These are phyloP conservation scores for Candida loeiensis DNA, from an alignment of 805 yeast genomes.

Conservation along the genomic window DNA sequence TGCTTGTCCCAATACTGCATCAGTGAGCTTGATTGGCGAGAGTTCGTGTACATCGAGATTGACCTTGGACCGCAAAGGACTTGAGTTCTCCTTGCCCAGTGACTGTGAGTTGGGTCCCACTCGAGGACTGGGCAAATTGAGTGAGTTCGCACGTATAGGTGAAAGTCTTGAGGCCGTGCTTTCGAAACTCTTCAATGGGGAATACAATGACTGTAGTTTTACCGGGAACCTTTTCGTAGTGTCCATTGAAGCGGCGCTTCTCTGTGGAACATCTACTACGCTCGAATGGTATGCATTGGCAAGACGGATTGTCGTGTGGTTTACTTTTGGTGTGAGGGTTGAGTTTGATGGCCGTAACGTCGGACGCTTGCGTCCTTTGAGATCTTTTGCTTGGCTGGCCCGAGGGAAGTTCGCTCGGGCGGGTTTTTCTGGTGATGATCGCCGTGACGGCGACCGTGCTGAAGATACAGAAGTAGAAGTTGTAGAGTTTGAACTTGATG, in stretches of 20 bases:
- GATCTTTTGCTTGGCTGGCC: background rate
- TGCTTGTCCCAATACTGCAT: background rate
- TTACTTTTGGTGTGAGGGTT: conserved; percentile 1
- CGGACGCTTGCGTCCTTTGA: background rate
- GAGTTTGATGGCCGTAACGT: background rate
- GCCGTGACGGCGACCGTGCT: conserved; percentile 1
- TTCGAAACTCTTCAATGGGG: conserved; percentile 2
- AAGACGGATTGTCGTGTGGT: conserved; percentile 10
- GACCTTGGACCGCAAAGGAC: background rate
- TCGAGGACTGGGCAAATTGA: background rate
- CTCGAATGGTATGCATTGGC: conserved; percentile 7
- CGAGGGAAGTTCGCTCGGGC: background rate
- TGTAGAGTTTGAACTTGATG: background rate
- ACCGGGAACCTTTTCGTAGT: background rate
- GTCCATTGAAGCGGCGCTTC: background rate
- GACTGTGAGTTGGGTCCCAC: background rate
- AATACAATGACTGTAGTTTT: conserved; percentile 5
- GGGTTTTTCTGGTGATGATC: background rate
- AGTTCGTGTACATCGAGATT: conserved; percentile 2
- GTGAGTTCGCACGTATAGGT: background rate
- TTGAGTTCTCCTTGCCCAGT: conserved; percentile 4
- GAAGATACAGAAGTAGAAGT: background rate
- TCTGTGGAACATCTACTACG: background rate
- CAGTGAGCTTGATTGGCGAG: conserved; percentile 4
- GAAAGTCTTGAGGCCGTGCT: background rate